Conservation (phyloP, 768 basidiomycete genomes). For the Boletales sp. region DNA sequence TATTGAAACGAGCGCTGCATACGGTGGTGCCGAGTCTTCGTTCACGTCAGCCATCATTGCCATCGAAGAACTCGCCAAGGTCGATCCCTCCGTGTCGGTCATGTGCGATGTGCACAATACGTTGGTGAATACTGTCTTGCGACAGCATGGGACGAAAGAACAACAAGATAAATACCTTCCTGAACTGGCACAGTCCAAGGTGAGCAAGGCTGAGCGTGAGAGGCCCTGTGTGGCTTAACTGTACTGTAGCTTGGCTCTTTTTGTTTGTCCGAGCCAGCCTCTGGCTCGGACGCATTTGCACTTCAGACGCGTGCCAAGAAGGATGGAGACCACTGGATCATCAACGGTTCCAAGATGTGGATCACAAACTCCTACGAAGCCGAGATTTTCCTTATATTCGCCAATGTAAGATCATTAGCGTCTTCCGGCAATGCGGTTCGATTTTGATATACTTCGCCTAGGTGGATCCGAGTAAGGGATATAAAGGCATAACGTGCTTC, state of each 20-base stretch:
- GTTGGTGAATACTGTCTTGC: conserved; percentile 90
- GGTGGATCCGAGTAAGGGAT: conserved; percentile 88
- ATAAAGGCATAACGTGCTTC: conserved; percentile 99
- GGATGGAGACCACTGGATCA: conserved; percentile 78
- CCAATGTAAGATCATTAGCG: conserved; percentile 59
- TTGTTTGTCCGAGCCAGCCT: conserved; percentile 88
- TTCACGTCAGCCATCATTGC: conserved; percentile 96
- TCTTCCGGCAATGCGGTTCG: neutral
- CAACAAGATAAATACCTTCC: conserved; percentile 91
- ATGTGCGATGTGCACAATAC: conserved; percentile 99
- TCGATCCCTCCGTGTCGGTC: conserved; percentile 96
- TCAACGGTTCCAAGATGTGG: conserved; percentile 99
- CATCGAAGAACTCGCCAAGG: conserved; percentile 94
- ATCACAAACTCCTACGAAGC: conserved; percentile 95
- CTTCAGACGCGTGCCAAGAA: conserved; percentile 89
- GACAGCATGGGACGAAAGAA: conserved; percentile 78
- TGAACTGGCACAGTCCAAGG: conserved; percentile 73
- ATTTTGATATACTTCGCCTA: conserved; percentile 23
- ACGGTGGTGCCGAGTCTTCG: conserved; percentile 84
- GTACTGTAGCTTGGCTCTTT: conserved; percentile 82
- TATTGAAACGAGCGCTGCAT: conserved; percentile 83
- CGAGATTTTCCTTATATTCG: conserved; percentile 90
- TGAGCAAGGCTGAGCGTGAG: conserved; percentile 23
- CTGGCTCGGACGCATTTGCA: conserved; percentile 97
- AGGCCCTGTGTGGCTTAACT: neutral